These are phyloP conservation scores for Desmodesmus armatus DNA, from an alignment of 139 green algal species.

Conservation along the genomic window DNA sequence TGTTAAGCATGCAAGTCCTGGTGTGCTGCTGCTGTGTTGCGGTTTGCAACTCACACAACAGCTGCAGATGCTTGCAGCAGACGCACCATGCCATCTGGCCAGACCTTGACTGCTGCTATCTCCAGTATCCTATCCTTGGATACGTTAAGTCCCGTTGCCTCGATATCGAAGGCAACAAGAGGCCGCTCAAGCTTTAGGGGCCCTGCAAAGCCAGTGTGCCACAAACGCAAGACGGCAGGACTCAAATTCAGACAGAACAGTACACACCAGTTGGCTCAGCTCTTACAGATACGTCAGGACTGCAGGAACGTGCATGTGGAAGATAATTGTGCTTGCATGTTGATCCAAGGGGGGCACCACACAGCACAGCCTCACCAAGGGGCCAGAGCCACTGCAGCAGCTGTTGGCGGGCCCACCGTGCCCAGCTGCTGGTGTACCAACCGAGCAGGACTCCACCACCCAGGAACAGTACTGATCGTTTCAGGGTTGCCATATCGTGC, in stretches of 20 bases:
- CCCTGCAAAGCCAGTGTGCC: constrained; percentile 14
- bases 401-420: neutral
- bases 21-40: neutral
- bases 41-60: too few species aligned
- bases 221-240: neutral
- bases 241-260: neutral
- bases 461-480: constrained; percentile 1
- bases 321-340: neutral
- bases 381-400: constrained; percentile 21
- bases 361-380: neutral
- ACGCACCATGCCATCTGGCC: constrained; percentile 39
- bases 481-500: too few species aligned
- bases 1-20: neutral
- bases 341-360: neutral
- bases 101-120: constrained; percentile 50
- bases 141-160: constrained; percentile 47
- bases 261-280: neutral
- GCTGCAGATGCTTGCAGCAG: neutral
- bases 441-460: neutral
- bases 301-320: neutral
- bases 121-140: constrained; percentile 46
- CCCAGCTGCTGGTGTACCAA: neutral
- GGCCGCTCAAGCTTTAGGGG: constrained; percentile 28
- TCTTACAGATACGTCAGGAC: neutral
- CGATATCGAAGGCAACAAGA: constrained; percentile 52